Base-by-base conservation (phyloP, 2,329 filamentous ascomycete species). In the Tolypocladium sp. region DNA sequence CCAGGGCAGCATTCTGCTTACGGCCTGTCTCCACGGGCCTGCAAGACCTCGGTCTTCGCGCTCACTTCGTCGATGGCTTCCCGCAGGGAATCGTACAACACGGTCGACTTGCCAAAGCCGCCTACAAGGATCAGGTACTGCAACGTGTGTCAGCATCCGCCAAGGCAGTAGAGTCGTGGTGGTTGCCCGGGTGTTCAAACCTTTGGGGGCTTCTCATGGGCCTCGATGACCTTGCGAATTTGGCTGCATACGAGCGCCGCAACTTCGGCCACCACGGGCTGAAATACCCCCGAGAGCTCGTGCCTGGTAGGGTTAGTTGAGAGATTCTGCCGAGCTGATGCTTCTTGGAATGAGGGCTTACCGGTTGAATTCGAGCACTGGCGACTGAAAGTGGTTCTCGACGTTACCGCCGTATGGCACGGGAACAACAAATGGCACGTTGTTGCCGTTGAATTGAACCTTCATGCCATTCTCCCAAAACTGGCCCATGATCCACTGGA, bases 71-170 rank as follows among this genome's bases (percentile, higher is more conserved):
- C 42, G 0, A 67, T 30, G 0, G 4, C 3, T 0, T 38, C 22
- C 0, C 61, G 59, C 0, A 77, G 56, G 0, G 58, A 58, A 2
- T 60, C 49, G 13, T 60, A 63, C 0, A 78, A 59, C 6, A 71
- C 74, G 0, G 55, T 38, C 17, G 66, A 71, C 2, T 70, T 62
- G 0, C 76, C 75, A 6, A 78, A 73, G 0, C 75, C 76, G 0
- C 76, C 76, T 0, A 73, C 74, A 0, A 78, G 66, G 1, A 76
- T 65, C 6, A 77, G 57, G 30, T 70, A 72, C 76, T 77, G 30
- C 1, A 25, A 42, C 8, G 8, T 6, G 17, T n/a, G 17, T 20
- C 8, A 40, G 38, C 38, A 17, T 40, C 15, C 3, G n/a, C 52
- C 15, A 41, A 54, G 4, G 30, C 25, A 13, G 9, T 17, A 3